A percentile compares a stretch with the other conserved stretches of the same genome.
Conservation (phyloP, 2,329 filamentous ascomycete genomes). For the Neoscytalidium dimidiatum region DNA sequence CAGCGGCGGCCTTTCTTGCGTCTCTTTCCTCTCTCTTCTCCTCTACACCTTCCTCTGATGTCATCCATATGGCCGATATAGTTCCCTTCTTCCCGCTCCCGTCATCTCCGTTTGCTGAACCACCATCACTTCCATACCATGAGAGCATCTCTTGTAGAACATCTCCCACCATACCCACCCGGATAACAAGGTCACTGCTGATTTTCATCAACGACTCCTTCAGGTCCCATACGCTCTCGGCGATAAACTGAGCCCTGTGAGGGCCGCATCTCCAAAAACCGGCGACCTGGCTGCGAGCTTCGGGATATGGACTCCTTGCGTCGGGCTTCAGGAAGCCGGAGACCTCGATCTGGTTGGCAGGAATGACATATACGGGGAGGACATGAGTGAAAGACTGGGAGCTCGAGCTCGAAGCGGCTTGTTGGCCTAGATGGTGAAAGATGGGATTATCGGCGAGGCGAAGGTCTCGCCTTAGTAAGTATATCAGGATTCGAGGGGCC, state of each 20-base stretch:
- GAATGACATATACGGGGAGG: conserved; percentile 70
- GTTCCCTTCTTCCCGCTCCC: conserved; percentile 31
- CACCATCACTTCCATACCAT: conserved; percentile 31
- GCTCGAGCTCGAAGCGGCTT: conserved; percentile 32
- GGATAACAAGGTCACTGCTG: conserved; percentile 60
- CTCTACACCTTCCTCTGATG: conserved; percentile 67
- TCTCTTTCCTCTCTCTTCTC: conserved; percentile 65
- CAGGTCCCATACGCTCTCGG: conserved; percentile 72
- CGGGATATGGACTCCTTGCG: conserved; percentile 64
- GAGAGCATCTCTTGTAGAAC: conserved; percentile 62
- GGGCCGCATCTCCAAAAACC: conserved; percentile 74
- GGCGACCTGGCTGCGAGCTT: conserved; percentile 65
- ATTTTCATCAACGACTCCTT: conserved; percentile 62
- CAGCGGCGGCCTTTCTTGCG: conserved; percentile 56
- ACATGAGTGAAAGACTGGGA: conserved; percentile 61
- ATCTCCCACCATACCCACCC: conserved; percentile 63
- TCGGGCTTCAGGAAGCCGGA: conserved; percentile 64
- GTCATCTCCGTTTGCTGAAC: not conserved
- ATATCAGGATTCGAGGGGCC: conserved; percentile 60
- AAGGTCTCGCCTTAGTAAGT: conserved; percentile 71
- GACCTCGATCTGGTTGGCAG: conserved; percentile 71
- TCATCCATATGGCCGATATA: conserved; percentile 63
- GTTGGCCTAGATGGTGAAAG: conserved; percentile 57
- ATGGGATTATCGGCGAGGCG: conserved; percentile 75
- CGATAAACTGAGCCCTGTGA: conserved; percentile 70